Percentiles rank a stretch among this genome's conserved stretches.
These are phyloP conservation scores for Aristolochia contorta DNA, from an alignment of 164 flowering plant genomes.

Conservation along the genomic window DNA sequence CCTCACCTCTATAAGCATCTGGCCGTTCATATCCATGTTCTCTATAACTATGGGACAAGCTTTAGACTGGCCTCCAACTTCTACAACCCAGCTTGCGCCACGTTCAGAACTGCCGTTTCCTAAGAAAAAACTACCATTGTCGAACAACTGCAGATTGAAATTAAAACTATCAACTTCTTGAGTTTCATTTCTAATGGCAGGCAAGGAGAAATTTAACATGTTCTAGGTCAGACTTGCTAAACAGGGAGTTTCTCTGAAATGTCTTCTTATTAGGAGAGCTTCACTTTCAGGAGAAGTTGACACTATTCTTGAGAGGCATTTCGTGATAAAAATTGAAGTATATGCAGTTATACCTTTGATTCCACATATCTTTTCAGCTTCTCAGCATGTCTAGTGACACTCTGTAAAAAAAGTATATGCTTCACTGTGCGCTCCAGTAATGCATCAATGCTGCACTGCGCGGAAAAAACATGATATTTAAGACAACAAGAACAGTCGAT, in stretches of 20 bases:
- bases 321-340: not conserved
- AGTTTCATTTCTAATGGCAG: not conserved
- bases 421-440: constrained; percentile 65
- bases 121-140: constrained; percentile 3
- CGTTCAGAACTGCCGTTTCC: not conserved
- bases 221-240: too few relatives aligned
- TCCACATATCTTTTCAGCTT: constrained; percentile 33
- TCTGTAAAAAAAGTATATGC: constrained; percentile 64
- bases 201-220: too few relatives aligned
- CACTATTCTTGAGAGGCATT: too few relatives aligned
- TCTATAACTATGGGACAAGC: constrained; percentile 16
- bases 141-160: constrained; percentile 2
- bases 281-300: too few relatives aligned
- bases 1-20: constrained; percentile 27
- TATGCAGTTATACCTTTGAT: constrained; percentile 28
- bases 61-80: constrained; percentile 12
- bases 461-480: constrained; percentile 1
- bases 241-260: too few relatives aligned
- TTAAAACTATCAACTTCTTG: not conserved
- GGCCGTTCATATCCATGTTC: constrained; percentile 19
- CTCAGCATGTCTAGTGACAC: constrained; percentile 54
- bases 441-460: constrained; percentile 92
- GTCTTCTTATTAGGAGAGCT: too few relatives aligned
- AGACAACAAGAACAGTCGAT: not conserved
- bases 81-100: constrained; percentile 22